These are phyloP conservation scores for Eutypa lata DNA, from an alignment of 2,329 filamentous ascomycete genomes.

Conservation along the genomic window DNA sequence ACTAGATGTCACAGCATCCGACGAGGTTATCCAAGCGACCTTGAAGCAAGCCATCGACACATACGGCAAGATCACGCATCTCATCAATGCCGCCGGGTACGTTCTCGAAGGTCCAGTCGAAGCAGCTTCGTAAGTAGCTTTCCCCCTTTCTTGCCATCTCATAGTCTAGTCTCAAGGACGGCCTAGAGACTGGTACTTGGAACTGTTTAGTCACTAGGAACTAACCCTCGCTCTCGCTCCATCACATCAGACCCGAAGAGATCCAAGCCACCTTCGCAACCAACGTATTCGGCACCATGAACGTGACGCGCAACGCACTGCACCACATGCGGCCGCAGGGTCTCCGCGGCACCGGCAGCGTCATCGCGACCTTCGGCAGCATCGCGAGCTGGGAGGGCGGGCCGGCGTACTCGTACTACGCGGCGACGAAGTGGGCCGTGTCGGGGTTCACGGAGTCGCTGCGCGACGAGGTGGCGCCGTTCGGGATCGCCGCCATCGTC, in stretches of 20 bases:
- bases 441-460: slow-evolving; percentile 35
- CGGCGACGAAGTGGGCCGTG: slow-evolving; percentile 38
- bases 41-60: slow-evolving; percentile 31
- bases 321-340: slow-evolving; percentile 32
- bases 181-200: no score
- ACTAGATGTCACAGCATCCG: slow-evolving; percentile 44
- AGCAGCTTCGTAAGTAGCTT: slow-evolving; percentile 27
- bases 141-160: not conserved
- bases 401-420: slow-evolving; percentile 32
- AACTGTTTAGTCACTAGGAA: no score
- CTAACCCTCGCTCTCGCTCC: no score
- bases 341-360: slow-evolving; percentile 18
- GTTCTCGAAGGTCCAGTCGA: slow-evolving; percentile 41
- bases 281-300: slow-evolving; percentile 40
- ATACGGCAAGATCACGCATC: slow-evolving; percentile 41
- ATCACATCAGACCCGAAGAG: slow-evolving; percentile 17
- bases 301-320: slow-evolving; percentile 33
- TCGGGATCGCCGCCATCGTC: slow-evolving; percentile 36
- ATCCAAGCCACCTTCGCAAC: slow-evolving; percentile 29
- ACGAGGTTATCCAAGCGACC: slow-evolving; percentile 31
- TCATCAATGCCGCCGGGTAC: slow-evolving; percentile 47
- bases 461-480: slow-evolving; percentile 30
- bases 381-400: slow-evolving; percentile 33
- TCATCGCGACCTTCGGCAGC: slow-evolving; percentile 40
- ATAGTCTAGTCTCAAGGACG: no score